Conservation (phyloP, 2,329 filamentous ascomycete species). For the Metarhizium rileyi region DNA sequence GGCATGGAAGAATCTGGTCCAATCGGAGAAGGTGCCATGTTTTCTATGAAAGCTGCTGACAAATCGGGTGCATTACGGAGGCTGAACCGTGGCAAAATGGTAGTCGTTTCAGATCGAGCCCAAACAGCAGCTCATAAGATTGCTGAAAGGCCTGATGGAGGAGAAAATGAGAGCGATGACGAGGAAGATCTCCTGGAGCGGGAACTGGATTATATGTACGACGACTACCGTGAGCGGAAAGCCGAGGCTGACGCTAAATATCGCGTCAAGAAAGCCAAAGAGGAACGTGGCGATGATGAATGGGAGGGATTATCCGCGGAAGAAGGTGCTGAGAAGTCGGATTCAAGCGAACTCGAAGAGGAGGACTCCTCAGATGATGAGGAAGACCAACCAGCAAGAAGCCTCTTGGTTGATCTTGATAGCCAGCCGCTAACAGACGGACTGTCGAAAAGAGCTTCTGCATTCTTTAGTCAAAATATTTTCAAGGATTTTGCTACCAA, state of each 20-base stretch:
- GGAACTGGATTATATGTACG: conserved; percentile 82
- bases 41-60: conserved; percentile 73
- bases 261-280: conserved; percentile 78
- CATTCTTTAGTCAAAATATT: conserved; percentile 92
- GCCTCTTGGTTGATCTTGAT: conserved; percentile 29
- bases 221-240: conserved; percentile 71
- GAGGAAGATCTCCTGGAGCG: conserved; percentile 75
- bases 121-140: conserved; percentile 50
- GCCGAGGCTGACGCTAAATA: conserved; percentile 77
- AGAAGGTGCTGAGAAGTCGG: conserved; percentile 42
- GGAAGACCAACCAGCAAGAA: conserved; percentile 15
- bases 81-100: conserved; percentile 64
- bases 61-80: conserved; percentile 60
- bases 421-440: conserved; percentile 32
- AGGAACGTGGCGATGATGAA: conserved; percentile 74
- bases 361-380: conserved; percentile 30
- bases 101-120: conserved; percentile 46
- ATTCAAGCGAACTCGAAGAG: conserved; percentile 49
- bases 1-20: conserved; percentile 80
- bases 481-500: conserved; percentile 53
- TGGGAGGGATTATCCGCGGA: conserved; percentile 81
- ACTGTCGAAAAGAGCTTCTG: conserved; percentile 74
- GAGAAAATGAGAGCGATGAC: conserved; percentile 58
- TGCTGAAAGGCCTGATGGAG: conserved; percentile 42
- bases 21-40: conserved; percentile 73